phyloP scores from a whole-genome alignment of 176 grass and related monocot genomes.

The Carex kokanica region DNA sequence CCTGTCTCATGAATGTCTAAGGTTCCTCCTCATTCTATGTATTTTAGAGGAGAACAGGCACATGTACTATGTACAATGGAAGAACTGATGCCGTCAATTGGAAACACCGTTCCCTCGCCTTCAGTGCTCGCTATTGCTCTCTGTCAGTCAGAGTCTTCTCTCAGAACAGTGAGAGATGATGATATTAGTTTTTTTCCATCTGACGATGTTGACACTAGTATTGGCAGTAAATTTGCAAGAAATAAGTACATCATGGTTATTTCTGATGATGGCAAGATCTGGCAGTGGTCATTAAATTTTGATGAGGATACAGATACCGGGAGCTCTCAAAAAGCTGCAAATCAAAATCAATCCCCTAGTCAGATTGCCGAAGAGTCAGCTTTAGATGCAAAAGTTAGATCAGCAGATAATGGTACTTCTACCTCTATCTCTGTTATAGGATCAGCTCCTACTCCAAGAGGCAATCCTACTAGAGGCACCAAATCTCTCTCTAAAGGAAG shows the following conservation, averaged over 20 bases:
- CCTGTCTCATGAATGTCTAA: slow-evolving; percentile 20
- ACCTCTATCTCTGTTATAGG: slow-evolving; percentile 54
- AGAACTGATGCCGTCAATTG: slow-evolving; percentile 94
- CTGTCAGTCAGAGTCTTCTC: slow-evolving; percentile 78
- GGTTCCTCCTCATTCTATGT: slow-evolving; percentile 7
- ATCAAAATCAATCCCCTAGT: slow-evolving; percentile 29
- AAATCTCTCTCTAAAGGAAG: slow-evolving; percentile 40
- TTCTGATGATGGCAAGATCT: slow-evolving; percentile 95
- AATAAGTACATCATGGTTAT: slow-evolving; percentile 61
- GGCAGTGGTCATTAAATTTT: slow-evolving; percentile 87
- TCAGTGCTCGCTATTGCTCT: slow-evolving; percentile 72
- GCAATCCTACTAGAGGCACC: slow-evolving; percentile 48
- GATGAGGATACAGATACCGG: slow-evolving; percentile 37
- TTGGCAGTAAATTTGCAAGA: slow-evolving; percentile 6
- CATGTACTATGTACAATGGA: slow-evolving; percentile 71
- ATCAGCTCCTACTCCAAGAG: slow-evolving; percentile 39
- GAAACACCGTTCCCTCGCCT: slow-evolving; percentile 63
- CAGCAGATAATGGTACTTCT: slow-evolving; percentile 47
- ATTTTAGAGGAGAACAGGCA: slow-evolving; percentile 80
- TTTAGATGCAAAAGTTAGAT: slow-evolving; percentile 36
- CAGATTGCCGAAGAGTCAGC: slow-evolving; percentile 31
- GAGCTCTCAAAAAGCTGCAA: slow-evolving; percentile 44
- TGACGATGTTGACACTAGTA: slow-evolving; percentile 5
- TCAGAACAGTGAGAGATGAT: slow-evolving; percentile 44
- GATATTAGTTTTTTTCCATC: slow-evolving; percentile 35